Percentiles rank a stretch among this genome's conserved stretches.
These are phyloP conservation scores for Meyerozyma athensensis DNA, from an alignment of 1,139 yeast genomes.

Conservation along the genomic window DNA sequence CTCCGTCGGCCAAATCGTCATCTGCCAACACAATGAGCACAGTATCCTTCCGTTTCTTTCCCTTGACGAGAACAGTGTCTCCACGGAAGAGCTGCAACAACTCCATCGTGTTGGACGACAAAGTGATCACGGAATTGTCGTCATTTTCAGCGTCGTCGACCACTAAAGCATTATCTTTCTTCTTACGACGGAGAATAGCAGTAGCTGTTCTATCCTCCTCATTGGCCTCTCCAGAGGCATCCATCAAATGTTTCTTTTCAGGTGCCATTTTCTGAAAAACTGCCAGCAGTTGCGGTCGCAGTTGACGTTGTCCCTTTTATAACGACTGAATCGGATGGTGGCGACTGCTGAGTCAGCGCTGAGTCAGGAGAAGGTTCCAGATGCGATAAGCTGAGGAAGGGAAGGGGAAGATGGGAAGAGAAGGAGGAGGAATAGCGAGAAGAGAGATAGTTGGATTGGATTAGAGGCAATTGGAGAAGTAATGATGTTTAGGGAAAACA, in stretches of 20 bases:
- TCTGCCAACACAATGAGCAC: conserved; percentile 95
- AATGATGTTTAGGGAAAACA: no score
- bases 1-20: conserved; percentile 95
- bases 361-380: conserved; percentile 1
- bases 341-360: neutral
- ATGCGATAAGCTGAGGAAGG: neutral
- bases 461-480: no score
- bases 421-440: neutral
- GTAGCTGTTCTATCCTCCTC: conserved; percentile 90
- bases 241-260: conserved; percentile 37
- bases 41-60: conserved; percentile 97
- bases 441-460: no score
- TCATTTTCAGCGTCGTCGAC: conserved; percentile 98
- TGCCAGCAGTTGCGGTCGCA: conserved; percentile 4
- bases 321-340: neutral
- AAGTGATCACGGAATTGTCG: conserved; percentile 93
- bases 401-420: neutral
- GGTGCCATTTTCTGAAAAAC: conserved; percentile 21
- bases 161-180: conserved; percentile 89
- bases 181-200: conserved; percentile 93
- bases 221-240: conserved; percentile 40
- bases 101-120: conserved; percentile 95
- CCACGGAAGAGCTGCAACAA: conserved; percentile 93
- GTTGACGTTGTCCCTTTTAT: conserved; percentile 2
- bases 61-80: conserved; percentile 94